Base-by-base conservation (phyloP, 2,329 filamentous ascomycete species). In the Pseudogymnoascus sp. region DNA sequence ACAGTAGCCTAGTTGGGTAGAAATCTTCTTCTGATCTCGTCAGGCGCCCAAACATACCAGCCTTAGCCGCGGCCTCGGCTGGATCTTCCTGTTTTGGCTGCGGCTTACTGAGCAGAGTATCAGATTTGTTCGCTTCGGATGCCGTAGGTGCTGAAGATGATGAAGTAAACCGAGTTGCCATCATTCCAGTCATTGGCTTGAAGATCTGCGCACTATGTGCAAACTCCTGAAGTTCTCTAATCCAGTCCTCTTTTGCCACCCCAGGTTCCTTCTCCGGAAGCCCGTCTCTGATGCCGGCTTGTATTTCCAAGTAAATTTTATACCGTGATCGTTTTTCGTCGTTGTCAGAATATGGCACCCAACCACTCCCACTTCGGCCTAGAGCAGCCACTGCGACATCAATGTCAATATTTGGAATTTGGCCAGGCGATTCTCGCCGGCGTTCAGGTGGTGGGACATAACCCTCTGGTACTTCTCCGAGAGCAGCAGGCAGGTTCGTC, bases 41-140 rank as follows among this genome's bases (percentile, higher is more conserved):
- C 85, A 98, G 83, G 12, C 86, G 82, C 0, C 95, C 95, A 75
- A 93, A 97, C 92, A 98, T 96, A 63, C 91, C 92, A 72, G 97
- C 78, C 70, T 84, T 90, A 6, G 95, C 95, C 1, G 95, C 95
- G 69, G 91, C 88, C 72, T 93, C 89, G 10, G 91, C 91, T 0
- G 93, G 88, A 70, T 96, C 89, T 65, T 86, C 81, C 3, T 82
- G 81, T 69, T 88, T 91, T 24, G 77, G 74, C 7, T 76, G 69
- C 0, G 80, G 78, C 64, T 78, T 81, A 59, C 75, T 78, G 14
- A 86, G 75, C 6, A 83, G 65, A 1, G 72, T 65, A 2, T 70
- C 70, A 77, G 78, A 8, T 72, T 70, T 1, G 74, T 70, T 1
- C 5, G 76, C 68, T 66, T 77, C 75, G 1, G 78, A 75, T 1